Base-by-base conservation (phyloP, 768 basidiomycete species). In the Lentinus brumalis region DNA sequence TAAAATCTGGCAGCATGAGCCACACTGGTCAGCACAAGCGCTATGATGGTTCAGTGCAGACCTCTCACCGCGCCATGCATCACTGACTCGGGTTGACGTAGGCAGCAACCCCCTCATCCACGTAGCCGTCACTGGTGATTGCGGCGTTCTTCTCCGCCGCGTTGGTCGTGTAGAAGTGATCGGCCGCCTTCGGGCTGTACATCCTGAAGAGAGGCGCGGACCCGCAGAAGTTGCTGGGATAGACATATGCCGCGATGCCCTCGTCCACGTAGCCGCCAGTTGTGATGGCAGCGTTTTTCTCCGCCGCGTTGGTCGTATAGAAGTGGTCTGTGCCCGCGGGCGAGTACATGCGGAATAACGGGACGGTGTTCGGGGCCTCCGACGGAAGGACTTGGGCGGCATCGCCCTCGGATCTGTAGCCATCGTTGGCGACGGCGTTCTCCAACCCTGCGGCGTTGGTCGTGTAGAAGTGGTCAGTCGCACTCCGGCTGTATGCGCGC, bases 91-190 rank as follows among this genome's bases (percentile, higher is more conserved):
- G 21, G 38, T 53, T 53, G 39, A 69, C 65, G 32, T 55, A 67
- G 1, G 53, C 62, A 56, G 56, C 57, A 16, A 58, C 46, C 16
- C 64, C 66, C 56, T 61, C 59, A 29, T 60, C 21, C 7, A 41
- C 41, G 50, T 59, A 63, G 5, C 62, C 60, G 6, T 61, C 39
- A 18, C 45, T 55, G 21, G 55, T 32, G 21, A 69, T 42, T 8
- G 65, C 62, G 4, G 49, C 47, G 46, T 68, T 59, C 29, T 51
- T 50, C 56, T 66, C 68, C 3, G 38, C 5, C n/a, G 38, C 57
- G 29, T 53, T 63, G 10, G 55, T 66, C 14, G 68, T 69, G 60
- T 66, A 69, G 51, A 68, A 64, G 45, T 67, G 60, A 47, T 67
- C 67, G 46, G 49, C 51, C 12, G 44, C 52, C 14, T 31, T 11